A percentile compares a stretch with the other conserved stretches of the same genome.
Conservation (phyloP, 2,329 filamentous ascomycete species). For the Penicillium sp. region DNA sequence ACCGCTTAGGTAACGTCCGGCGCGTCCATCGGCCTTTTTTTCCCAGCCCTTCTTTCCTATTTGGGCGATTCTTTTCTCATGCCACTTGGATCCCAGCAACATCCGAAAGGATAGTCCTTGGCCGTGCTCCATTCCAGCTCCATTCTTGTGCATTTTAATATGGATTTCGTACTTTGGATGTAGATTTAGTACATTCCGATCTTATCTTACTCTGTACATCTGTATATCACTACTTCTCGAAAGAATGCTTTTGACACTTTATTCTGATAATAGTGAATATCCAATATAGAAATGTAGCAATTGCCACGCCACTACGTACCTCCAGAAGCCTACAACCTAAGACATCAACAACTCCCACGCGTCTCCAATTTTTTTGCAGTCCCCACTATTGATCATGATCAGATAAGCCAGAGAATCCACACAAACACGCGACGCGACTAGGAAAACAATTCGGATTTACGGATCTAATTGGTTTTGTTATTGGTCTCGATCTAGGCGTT, state of each 20-base stretch:
- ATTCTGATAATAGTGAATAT: neutral
- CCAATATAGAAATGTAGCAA: neutral
- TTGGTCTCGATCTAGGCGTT: conserved; percentile 7
- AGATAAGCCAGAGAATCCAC: conserved; percentile 10
- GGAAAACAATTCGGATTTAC: conserved; percentile 21
- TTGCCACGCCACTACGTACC: neutral
- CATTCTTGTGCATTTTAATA: conserved; percentile 5
- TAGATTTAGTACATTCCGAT: conserved; percentile 3
- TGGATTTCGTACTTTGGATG: neutral
- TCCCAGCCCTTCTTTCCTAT: neutral
- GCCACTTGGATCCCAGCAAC: conserved; percentile 24
- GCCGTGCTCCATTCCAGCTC: conserved; percentile 21
- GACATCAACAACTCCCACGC: conserved; percentile 6
- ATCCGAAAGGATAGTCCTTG: conserved; percentile 22
- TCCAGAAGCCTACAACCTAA: neutral
- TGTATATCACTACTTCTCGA: neutral
- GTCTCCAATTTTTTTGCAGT: conserved; percentile 12
- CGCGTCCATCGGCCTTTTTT: conserved; percentile 11
- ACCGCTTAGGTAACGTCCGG: conserved; percentile 14
- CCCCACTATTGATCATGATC: conserved; percentile 15
- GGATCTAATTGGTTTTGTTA: conserved; percentile 16
- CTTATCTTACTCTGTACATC: conserved; percentile 6
- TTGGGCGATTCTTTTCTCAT: conserved; percentile 16
- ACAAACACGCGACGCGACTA: conserved; percentile 22
- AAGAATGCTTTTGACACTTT: neutral